Evolutionary conservation across 1,139 yeast genomes (phyloP).

Genomic region (Diutina catenulata): DNA sequence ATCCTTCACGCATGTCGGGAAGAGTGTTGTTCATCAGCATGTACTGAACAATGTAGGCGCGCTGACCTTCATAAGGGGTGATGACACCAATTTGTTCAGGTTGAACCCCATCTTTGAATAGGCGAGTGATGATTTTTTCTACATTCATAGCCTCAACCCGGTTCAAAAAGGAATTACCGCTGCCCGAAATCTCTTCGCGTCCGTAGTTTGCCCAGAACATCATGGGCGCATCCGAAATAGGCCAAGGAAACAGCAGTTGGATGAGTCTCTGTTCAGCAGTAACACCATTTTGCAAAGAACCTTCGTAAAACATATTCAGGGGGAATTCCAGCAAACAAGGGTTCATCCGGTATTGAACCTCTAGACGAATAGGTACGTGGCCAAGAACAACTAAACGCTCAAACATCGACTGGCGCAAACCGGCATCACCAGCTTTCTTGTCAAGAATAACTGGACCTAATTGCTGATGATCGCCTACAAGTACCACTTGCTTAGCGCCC

Average conservation of each 20-base stretch:
- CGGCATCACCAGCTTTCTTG: constrained; percentile 74
- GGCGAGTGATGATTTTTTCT: constrained; percentile 63
- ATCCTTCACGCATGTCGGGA: constrained; percentile 45
- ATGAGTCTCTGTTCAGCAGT: constrained; percentile 59
- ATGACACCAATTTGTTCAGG: constrained; percentile 85
- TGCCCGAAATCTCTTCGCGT: constrained; percentile 73
- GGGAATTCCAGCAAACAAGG: constrained; percentile 83
- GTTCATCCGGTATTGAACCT: constrained; percentile 93
- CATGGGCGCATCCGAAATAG: constrained; percentile 72
- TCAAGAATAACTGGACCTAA: constrained; percentile 84
- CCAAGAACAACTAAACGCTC: constrained; percentile 81
- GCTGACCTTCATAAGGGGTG: constrained; percentile 92
- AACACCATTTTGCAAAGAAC: constrained; percentile 85
- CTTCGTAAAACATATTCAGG: constrained; percentile 88
- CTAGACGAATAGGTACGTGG: constrained; percentile 74
- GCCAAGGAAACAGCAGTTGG: constrained; percentile 74
- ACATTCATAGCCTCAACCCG: constrained; percentile 88
- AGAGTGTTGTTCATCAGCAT: constrained; percentile 65
- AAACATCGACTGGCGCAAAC: constrained; percentile 73
- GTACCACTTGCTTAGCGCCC: constrained; percentile 79
- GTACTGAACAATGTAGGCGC: constrained; percentile 71
- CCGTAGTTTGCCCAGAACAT: constrained; percentile 94
- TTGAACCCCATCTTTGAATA: constrained; percentile 69
- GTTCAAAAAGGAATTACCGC: constrained; percentile 79
- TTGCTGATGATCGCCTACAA: constrained; percentile 95